Evolutionary conservation across 768 basidiomycete species (phyloP), one percentile per base, ranked within the genome.

Genomic region (Auricularia sp.): DNA sequence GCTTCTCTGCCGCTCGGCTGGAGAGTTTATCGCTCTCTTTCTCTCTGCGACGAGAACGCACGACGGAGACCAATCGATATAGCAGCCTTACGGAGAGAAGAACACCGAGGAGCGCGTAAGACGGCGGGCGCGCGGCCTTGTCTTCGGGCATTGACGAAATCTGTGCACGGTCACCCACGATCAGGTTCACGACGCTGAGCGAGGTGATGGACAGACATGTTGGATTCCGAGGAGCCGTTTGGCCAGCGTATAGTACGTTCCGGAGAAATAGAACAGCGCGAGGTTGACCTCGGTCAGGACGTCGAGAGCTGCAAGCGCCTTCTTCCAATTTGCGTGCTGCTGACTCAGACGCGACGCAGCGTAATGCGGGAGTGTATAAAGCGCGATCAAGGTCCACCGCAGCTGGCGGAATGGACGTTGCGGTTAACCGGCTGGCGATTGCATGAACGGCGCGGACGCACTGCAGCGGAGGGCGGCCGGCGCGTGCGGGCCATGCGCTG

Each of bases 21-120:
- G 21, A 51, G 47, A 16, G 18, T 18, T 16, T 51, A 18, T 21
- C 21, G 6, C 18, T 8, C 21, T 16, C 21, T 18, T 51, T 8
- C 21, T 16, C 47, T 21, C 21, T 51, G 47, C 18, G 21, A 6
- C 5, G 18, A 62, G 73, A 78, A 79, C 14, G 70, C 18, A 67
- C 34, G 56, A 69, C 44, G 24, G 63, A 75, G 42, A 84, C 63
- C 4, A 90, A 76, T 7, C 89, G 85, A 73, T 92, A 80, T 6
- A 85, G 68, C 2, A 92, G 81, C 63, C 89, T 80, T 39, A 87
- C 72, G 35, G 79, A 76, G 36, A 94, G 82, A 62, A 94, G 78
- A 47, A 92, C 76, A 13, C 92, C 92, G 4, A 94, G 81, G 21
- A 94, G 73, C n/a, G 91, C 88, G 74, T 94, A 94, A 16, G 92